Evolutionary conservation across 208 protist genomes (phyloP).

Genomic region (Trypanosoma melophagium): DNA sequence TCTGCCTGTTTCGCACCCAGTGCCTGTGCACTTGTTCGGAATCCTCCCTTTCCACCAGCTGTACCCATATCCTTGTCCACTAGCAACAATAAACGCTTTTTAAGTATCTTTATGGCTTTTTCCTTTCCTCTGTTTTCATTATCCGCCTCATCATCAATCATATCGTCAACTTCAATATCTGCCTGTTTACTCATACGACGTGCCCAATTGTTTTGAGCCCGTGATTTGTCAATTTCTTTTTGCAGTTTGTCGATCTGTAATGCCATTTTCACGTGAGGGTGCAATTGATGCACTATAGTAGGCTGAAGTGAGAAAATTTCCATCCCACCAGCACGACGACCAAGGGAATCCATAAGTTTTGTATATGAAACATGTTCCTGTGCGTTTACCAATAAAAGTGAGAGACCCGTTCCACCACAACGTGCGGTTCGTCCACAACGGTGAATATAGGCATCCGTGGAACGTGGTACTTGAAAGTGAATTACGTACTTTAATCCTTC

Average conservation of each 20-base stretch:
- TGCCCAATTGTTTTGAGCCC: conserved; percentile 69
- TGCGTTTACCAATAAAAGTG: conserved; percentile 81
- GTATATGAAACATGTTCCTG: conserved; percentile 85
- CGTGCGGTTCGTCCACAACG: conserved; percentile 96
- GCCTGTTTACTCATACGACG: conserved; percentile 72
- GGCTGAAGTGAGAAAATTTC: conserved; percentile 82
- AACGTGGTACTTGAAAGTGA: conserved; percentile 96
- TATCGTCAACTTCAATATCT: conserved; percentile 80
- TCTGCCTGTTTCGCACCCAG: conserved; percentile 77
- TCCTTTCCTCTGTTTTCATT: conserved; percentile 66
- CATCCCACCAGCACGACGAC: conserved; percentile 55
- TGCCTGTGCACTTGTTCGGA: conserved; percentile 72
- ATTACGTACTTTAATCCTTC: conserved; percentile 95
- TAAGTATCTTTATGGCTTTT: conserved; percentile 77
- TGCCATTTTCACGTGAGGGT: conserved; percentile 69
- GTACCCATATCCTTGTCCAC: conserved; percentile 68
- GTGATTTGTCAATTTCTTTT: conserved; percentile 80
- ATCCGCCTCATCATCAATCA: conserved; percentile 77
- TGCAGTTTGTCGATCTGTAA: conserved; percentile 88
- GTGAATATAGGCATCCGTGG: conserved; percentile 96
- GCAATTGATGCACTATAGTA: conserved; percentile 79
- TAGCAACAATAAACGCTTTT: conserved; percentile 58
- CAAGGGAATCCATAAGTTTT: conserved; percentile 81
- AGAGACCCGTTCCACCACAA: conserved; percentile 79
- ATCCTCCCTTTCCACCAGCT: conserved; percentile 78